Conservation (phyloP, 495 filamentous ascomycete species). For the Symbiotaphrina buchneri region DNA sequence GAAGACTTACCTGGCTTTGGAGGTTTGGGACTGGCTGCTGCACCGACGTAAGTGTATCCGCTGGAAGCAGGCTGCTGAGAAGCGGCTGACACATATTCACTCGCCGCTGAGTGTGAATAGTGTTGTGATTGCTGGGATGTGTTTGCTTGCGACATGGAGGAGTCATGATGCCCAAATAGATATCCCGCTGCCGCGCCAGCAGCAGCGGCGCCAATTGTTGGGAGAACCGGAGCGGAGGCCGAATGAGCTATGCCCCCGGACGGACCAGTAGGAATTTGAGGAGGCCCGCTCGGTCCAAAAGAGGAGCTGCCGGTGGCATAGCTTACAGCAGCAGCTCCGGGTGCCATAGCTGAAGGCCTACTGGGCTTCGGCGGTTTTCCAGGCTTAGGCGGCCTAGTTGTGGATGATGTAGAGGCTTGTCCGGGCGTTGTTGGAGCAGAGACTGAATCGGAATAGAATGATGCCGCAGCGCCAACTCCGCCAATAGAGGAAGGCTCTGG, state of each 20-base stretch:
- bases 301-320: neutral
- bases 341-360: neutral
- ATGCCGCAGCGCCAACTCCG: slow-evolving; percentile 7
- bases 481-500: slow-evolving; percentile 4
- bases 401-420: neutral
- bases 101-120: slow-evolving; percentile 6
- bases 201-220: slow-evolving; percentile 20
- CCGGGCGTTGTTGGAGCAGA: neutral
- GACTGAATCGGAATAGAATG: slow-evolving; percentile 1
- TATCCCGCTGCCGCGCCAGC: slow-evolving; percentile 27
- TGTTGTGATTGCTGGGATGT: slow-evolving; percentile 10
- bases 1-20: slow-evolving; percentile 15
- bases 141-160: slow-evolving; percentile 10
- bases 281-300: slow-evolving; percentile 2
- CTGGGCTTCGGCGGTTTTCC: slow-evolving; percentile 10
- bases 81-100: no score
- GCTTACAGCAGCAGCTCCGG: neutral
- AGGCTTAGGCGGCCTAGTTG: slow-evolving; percentile 7
- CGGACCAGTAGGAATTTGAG: neutral
- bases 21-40: no score
- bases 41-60: neutral
- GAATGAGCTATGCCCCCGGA: slow-evolving; percentile 5
- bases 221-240: slow-evolving; percentile 9
- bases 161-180: slow-evolving; percentile 16
- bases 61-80: neutral